phyloP scores from a whole-genome alignment of 1,139 yeast species.

The Zhuliangozyma blackwelliae region DNA sequence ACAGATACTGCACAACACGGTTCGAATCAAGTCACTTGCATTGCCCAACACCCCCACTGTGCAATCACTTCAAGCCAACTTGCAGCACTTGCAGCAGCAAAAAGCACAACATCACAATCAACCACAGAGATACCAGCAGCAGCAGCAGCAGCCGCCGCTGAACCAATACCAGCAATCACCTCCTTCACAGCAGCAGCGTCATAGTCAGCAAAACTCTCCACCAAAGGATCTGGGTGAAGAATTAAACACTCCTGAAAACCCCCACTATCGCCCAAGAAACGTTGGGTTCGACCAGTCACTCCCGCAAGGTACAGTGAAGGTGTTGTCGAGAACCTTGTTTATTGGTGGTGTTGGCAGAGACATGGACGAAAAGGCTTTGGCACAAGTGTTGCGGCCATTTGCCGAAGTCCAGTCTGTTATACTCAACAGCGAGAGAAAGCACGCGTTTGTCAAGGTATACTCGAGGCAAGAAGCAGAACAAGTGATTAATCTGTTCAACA shows the following conservation, averaged over 20 bases:
- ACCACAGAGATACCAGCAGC: conserved; percentile 11
- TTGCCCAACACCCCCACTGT: conserved; percentile 6
- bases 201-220: conserved; percentile 10
- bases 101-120: conserved; percentile 11
- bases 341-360: conserved; percentile 88
- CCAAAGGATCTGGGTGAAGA: conserved; percentile 37
- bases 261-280: conserved; percentile 69
- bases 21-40: conserved; percentile 27
- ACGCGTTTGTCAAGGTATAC: conserved; percentile 94
- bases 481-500: conserved; percentile 55
- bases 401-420: conserved; percentile 95
- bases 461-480: conserved; percentile 91
- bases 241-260: conserved; percentile 61
- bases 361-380: conserved; percentile 73
- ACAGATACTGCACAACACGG: conserved; percentile 21
- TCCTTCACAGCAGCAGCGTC: conserved; percentile 1
- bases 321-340: conserved; percentile 83
- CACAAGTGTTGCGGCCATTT: conserved; percentile 68
- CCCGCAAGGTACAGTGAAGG: conserved; percentile 80
- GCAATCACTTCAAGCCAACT: conserved; percentile 9
- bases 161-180: conserved; percentile 7
- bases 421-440: conserved; percentile 81
- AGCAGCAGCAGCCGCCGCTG: conserved; percentile 6
- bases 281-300: conserved; percentile 65
- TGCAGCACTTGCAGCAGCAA: conserved; percentile 9